Evolutionary conservation across 768 basidiomycete genomes (phyloP).

Genomic region (Calocera cornea): DNA sequence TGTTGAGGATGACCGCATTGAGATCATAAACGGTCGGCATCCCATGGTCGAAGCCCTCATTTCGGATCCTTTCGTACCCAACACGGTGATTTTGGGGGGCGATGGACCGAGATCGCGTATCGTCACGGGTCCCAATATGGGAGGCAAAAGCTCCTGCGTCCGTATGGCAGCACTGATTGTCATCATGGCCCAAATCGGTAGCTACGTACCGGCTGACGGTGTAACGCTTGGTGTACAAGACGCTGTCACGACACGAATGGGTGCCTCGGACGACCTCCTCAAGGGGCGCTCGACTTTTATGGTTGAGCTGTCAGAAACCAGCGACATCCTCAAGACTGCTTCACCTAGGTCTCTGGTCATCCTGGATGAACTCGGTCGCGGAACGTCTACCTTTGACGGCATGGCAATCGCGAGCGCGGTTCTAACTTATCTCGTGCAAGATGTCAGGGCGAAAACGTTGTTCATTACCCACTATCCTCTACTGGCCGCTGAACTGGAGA

Average conservation of each 20-base stretch:
- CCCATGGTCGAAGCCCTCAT: slow-evolving; percentile 79
- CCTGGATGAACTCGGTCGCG: slow-evolving; percentile 72
- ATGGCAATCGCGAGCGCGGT: slow-evolving; percentile 83
- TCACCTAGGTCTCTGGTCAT: slow-evolving; percentile 71
- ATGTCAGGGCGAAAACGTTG: slow-evolving; percentile 53
- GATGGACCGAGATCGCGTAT: slow-evolving; percentile 43
- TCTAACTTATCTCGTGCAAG: slow-evolving; percentile 51
- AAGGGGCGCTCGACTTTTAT: slow-evolving; percentile 88
- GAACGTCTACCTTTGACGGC: slow-evolving; percentile 91
- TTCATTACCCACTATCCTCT: slow-evolving; percentile 95
- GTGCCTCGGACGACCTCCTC: slow-evolving; percentile 78
- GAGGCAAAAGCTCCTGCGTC: slow-evolving; percentile 71
- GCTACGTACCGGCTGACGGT: slow-evolving; percentile 67
- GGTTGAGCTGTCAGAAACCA: slow-evolving; percentile 92
- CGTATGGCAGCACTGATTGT: slow-evolving; percentile 63
- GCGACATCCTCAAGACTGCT: slow-evolving; percentile 69
- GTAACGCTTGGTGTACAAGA: slow-evolving; percentile 71
- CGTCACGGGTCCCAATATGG: slow-evolving; percentile 53
- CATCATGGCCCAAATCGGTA: slow-evolving; percentile 71
- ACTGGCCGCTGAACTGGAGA: slow-evolving; percentile 55
- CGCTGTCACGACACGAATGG: slow-evolving; percentile 79
- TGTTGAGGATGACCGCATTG: slow-evolving; percentile 48
- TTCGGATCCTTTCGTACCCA: slow-evolving; percentile 75
- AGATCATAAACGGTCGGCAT: slow-evolving; percentile 76
- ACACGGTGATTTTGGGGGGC: slow-evolving; percentile 54